Conservation (phyloP, 2,329 filamentous ascomycete genomes). For the Coniochaeta sp. region DNA sequence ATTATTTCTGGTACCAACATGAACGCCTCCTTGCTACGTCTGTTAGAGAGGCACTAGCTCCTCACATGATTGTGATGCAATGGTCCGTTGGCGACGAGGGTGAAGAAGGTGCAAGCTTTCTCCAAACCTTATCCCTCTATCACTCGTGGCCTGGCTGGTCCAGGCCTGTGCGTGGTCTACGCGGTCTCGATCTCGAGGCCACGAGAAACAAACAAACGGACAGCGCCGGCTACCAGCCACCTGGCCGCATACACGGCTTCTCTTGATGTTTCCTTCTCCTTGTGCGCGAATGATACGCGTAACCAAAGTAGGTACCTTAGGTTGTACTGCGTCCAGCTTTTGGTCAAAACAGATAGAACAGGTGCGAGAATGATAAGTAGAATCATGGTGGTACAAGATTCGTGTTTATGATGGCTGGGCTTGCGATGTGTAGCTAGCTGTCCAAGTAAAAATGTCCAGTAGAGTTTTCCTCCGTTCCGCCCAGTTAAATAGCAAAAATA, state of each 20-base stretch:
- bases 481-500: not conserved
- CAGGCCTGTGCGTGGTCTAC: no score
- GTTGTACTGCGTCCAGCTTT: not conserved
- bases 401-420: not conserved
- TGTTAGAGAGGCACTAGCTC: not conserved
- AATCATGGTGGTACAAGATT: not conserved
- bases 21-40: not conserved
- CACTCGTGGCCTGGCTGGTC: no score
- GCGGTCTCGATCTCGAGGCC: not conserved
- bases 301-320: not conserved
- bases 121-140: not conserved
- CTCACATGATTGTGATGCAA: slow-evolving; percentile 1
- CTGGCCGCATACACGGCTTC: not conserved
- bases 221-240: not conserved
- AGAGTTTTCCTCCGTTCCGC: not conserved
- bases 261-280: not conserved
- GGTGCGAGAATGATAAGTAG: no score
- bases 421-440: not conserved
- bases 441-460: not conserved
- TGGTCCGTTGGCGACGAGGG: not conserved
- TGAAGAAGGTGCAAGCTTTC: not conserved
- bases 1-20: no score
- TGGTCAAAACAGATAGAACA: not conserved
- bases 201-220: not conserved
- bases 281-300: not conserved